These are phyloP conservation scores for Zygosaccharomyces sapae DNA, from an alignment of 1,139 yeast genomes.

Conservation along the genomic window DNA sequence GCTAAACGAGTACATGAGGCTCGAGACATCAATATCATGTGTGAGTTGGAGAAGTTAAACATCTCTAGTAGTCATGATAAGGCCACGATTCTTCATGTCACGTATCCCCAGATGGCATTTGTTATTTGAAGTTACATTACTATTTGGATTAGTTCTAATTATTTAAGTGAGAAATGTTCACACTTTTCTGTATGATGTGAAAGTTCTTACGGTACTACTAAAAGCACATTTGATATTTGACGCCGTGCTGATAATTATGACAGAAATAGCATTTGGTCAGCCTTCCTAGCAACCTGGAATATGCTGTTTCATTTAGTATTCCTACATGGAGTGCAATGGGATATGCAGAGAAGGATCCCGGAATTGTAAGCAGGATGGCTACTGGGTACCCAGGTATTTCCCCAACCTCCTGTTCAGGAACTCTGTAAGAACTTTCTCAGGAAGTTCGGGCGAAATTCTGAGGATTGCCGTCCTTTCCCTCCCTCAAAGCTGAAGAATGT, in stretches of 20 bases:
- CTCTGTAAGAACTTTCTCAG: slow-evolving; percentile 13
- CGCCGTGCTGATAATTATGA: slow-evolving; percentile 8
- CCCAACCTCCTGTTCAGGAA: slow-evolving; percentile 16
- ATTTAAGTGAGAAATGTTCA: too few species aligned
- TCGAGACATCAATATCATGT: too few species aligned
- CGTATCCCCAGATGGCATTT: too few species aligned
- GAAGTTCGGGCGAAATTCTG: slow-evolving; percentile 13
- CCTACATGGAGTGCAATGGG: slow-evolving; percentile 20
- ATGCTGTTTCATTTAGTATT: slow-evolving; percentile 19
- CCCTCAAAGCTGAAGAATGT: slow-evolving; percentile 13
- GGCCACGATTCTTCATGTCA: too few species aligned
- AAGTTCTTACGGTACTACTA: too few species aligned
- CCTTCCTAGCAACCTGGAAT: slow-evolving; percentile 15
- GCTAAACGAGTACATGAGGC: too few species aligned
- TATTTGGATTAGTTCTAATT: too few species aligned
- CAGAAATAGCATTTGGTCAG: slow-evolving; percentile 18
- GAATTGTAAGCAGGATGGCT: slow-evolving; percentile 13
- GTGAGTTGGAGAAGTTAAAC: too few species aligned
- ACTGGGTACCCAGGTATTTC: slow-evolving; percentile 21
- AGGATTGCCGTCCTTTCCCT: slow-evolving; percentile 19
- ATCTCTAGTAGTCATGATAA: too few species aligned
- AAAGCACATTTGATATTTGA: too few species aligned
- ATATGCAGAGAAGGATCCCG: slow-evolving; percentile 16
- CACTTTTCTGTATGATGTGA: too few species aligned
- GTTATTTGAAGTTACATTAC: too few species aligned